Percentiles rank a stretch among this genome's conserved stretches.
Evolutionary conservation across 495 filamentous ascomycete species (phyloP).

Genomic region (Xylaria curta): DNA sequence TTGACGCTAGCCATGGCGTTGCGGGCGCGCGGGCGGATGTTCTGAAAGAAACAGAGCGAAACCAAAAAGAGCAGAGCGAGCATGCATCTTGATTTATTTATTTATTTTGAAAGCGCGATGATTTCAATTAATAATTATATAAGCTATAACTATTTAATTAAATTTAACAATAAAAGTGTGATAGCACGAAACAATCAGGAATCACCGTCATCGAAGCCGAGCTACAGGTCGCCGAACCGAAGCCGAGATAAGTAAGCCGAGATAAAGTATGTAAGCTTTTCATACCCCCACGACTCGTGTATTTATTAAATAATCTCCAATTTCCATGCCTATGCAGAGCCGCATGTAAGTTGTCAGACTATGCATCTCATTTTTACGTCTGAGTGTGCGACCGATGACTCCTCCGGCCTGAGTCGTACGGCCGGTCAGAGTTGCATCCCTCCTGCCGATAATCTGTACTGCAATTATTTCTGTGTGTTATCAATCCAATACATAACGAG

Average conservation of each 20-base stretch:
- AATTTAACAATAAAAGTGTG: neutral
- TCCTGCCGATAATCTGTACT: neutral
- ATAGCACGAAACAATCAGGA: neutral
- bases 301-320: neutral
- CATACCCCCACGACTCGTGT: too few species aligned
- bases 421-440: neutral
- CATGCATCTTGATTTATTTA: neutral
- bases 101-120: too few species aligned
- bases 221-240: neutral
- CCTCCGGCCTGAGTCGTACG: neutral
- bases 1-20: neutral
- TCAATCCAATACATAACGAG: neutral
- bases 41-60: neutral
- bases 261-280: too few species aligned
- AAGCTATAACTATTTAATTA: too few species aligned
- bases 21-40: neutral
- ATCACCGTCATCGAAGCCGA: neutral
- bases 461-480: neutral
- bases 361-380: neutral
- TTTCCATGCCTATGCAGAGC: neutral
- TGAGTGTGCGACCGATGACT: neutral
- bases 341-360: neutral
- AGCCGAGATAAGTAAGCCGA: constrained; percentile 4
- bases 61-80: neutral
- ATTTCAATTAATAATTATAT: too few species aligned